phyloP scores from a whole-genome alignment of 176 grass and related monocot species.

The Aegilops bicornis region DNA sequence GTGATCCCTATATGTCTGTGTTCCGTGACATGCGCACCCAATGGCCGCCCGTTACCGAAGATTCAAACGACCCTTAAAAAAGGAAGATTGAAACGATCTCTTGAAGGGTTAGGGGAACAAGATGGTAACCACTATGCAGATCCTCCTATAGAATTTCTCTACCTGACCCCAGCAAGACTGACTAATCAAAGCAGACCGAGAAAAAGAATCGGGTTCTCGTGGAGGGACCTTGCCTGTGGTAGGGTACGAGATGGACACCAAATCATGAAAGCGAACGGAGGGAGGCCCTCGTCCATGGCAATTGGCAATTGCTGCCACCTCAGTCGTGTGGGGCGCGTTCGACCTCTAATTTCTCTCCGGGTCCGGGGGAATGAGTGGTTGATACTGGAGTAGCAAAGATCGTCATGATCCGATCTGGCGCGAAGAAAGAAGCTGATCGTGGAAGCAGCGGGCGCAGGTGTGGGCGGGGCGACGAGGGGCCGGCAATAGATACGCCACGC shows the following conservation, averaged over 20 bases:
- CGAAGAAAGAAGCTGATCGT: not conserved
- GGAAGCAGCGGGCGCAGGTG: too few species aligned
- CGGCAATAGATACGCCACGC: not conserved
- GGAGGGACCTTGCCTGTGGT: not conserved
- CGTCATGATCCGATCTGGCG: not conserved
- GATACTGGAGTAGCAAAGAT: not conserved
- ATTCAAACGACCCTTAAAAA: not conserved
- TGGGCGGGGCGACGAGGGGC: too few species aligned
- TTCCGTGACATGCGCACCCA: not conserved
- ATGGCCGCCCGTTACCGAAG: not conserved
- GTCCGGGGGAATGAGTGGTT: not conserved
- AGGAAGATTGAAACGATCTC: not conserved
- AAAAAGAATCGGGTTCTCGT: not conserved
- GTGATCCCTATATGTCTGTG: not conserved
- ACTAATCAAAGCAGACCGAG: not conserved
- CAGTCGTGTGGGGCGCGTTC: not conserved
- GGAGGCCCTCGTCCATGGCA: not conserved
- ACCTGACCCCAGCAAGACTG: not conserved
- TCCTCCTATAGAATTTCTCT: not conserved
- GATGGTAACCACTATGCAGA: not conserved
- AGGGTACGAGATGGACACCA: not conserved
- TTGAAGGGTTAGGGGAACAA: not conserved
- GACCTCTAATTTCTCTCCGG: not conserved
- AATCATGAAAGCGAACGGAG: not conserved
- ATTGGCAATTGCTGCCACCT: not conserved